Percentiles rank a stretch among this genome's conserved stretches.
phyloP scores from a whole-genome alignment of 345 rosid species.

The Corchorus olitorius region DNA sequence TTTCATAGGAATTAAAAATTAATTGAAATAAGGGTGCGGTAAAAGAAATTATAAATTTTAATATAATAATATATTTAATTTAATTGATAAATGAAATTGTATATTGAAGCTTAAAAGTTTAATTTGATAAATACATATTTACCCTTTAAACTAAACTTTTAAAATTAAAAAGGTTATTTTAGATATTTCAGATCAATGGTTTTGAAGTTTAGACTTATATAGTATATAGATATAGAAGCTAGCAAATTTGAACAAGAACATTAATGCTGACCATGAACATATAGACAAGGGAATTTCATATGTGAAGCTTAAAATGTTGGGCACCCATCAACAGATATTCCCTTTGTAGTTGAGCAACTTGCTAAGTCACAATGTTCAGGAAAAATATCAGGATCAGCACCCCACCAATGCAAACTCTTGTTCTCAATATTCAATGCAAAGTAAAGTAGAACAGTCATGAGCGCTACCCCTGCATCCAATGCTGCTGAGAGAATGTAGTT shows the following conservation, averaged over 20 bases:
- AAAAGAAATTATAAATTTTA: too few relatives aligned
- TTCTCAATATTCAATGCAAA: constrained; percentile 31
- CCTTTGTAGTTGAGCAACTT: constrained; percentile 41
- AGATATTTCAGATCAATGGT: too few relatives aligned
- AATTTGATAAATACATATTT: too few relatives aligned
- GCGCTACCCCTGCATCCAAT: constrained; percentile 48
- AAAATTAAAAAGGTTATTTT: too few relatives aligned
- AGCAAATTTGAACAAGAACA: neutral
- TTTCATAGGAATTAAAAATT: too few relatives aligned
- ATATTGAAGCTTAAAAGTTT: too few relatives aligned
- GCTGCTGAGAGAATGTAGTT: constrained; percentile 51
- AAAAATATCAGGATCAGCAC: constrained; percentile 25
- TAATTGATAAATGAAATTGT: too few relatives aligned
- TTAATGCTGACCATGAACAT: neutral
- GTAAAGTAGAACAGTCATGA: constrained; percentile 44
- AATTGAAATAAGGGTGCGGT: too few relatives aligned
- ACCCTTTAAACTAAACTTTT: too few relatives aligned
- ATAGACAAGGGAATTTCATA: neutral
- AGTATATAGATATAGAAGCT: too few relatives aligned
- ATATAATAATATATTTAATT: too few relatives aligned
- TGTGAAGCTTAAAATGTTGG: constrained; percentile 31
- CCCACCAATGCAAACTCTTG: constrained; percentile 45
- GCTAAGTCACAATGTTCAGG: constrained; percentile 48
- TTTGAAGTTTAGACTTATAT: too few relatives aligned
- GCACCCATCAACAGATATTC: constrained; percentile 36